A percentile compares a stretch with the other conserved stretches of the same genome.
These are phyloP conservation scores for Lactarius psammicola DNA, from an alignment of 768 basidiomycete species.

Conservation along the genomic window DNA sequence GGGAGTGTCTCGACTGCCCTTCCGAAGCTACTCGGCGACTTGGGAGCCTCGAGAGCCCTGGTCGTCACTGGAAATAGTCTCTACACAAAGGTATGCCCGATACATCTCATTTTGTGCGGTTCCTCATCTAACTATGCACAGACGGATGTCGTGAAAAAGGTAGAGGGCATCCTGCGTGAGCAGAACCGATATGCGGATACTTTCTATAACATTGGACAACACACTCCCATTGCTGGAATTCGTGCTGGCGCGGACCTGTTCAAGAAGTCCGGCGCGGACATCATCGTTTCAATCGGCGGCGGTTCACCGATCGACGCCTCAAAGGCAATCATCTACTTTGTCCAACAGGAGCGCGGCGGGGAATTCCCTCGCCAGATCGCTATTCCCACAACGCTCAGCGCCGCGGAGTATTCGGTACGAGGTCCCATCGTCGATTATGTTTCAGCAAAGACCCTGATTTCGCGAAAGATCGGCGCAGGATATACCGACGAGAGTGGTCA, in stretches of 20 bases:
- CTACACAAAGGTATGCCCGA: constrained; percentile 51
- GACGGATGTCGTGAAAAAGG: constrained; percentile 59
- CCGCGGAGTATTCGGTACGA: constrained; percentile 68
- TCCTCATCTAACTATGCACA: constrained; percentile 31
- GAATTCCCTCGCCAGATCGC: constrained; percentile 64
- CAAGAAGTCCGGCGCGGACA: constrained; percentile 57
- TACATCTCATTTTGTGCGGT: background rate
- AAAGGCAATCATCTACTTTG: constrained; percentile 66
- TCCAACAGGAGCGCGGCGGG: constrained; percentile 56
- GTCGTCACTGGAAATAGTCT: constrained; percentile 72
- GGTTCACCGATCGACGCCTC: constrained; percentile 79
- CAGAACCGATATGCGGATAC: constrained; percentile 61
- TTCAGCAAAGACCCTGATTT: background rate
- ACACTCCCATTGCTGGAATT: constrained; percentile 68
- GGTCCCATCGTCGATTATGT: background rate
- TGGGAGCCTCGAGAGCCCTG: constrained; percentile 62
- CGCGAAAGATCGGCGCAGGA: constrained; percentile 57
- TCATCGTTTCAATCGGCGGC: constrained; percentile 73
- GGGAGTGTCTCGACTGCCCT: constrained; percentile 61
- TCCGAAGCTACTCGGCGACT: constrained; percentile 53
- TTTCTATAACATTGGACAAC: constrained; percentile 72
- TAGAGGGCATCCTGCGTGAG: constrained; percentile 56
- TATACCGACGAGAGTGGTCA: constrained; percentile 67
- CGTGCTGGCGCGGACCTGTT: constrained; percentile 53
- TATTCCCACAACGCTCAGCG: constrained; percentile 79